These are phyloP conservation scores for Wickerhamiella brachini DNA, from an alignment of 805 yeast genomes.

Conservation along the genomic window DNA sequence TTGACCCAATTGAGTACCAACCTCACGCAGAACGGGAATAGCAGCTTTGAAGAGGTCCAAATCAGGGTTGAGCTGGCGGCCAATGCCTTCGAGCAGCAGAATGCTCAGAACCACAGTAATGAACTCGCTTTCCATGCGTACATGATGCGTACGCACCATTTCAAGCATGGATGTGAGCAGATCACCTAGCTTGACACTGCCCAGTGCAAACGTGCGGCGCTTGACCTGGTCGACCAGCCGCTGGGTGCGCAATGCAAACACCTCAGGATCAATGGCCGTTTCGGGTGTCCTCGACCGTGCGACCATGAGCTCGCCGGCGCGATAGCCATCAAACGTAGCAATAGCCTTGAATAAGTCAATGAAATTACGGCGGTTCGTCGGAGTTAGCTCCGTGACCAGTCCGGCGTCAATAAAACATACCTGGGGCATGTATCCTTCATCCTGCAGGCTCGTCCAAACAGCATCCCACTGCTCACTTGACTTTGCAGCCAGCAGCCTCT, in stretches of 20 bases:
- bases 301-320: slow-evolving; percentile 90
- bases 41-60: slow-evolving; percentile 91
- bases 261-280: slow-evolving; percentile 69
- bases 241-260: slow-evolving; percentile 80
- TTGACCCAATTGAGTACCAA: slow-evolving; percentile 37
- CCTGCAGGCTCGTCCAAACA: slow-evolving; percentile 33
- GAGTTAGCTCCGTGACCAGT: slow-evolving; percentile 76
- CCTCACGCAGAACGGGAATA: slow-evolving; percentile 69
- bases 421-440: slow-evolving; percentile 63
- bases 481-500: slow-evolving; percentile 15
- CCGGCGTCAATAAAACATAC: slow-evolving; percentile 90
- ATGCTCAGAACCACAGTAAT: slow-evolving; percentile 92
- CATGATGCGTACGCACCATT: slow-evolving; percentile 92
- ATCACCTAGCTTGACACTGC: slow-evolving; percentile 85
- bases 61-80: slow-evolving; percentile 85
- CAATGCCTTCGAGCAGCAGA: slow-evolving; percentile 82
- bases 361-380: slow-evolving; percentile 65
- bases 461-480: slow-evolving; percentile 32
- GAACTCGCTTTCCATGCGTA: slow-evolving; percentile 94
- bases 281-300: slow-evolving; percentile 92
- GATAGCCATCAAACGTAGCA: slow-evolving; percentile 84
- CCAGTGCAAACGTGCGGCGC: slow-evolving; percentile 79
- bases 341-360: slow-evolving; percentile 79
- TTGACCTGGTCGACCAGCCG: slow-evolving; percentile 68
- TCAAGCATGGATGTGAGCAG: slow-evolving; percentile 70